These are phyloP conservation scores for Aspergillus bombycis DNA, from an alignment of 2,329 filamentous ascomycete genomes.

Conservation along the genomic window DNA sequence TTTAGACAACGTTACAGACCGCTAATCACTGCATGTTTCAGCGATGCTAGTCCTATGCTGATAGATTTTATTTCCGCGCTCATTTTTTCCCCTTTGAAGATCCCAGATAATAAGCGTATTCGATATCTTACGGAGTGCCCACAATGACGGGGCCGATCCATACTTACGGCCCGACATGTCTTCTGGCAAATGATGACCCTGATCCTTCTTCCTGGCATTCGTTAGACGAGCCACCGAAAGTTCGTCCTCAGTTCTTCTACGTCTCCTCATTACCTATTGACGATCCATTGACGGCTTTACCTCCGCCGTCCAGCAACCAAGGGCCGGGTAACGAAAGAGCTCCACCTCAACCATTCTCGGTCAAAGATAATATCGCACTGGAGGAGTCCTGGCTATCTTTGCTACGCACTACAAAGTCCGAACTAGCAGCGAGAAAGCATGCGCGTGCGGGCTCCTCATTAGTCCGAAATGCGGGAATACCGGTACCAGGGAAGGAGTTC, in stretches of 20 bases:
- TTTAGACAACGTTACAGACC: background rate
- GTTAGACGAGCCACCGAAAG: constrained; percentile 56
- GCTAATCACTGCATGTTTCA: background rate
- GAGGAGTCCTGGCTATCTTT: constrained; percentile 76
- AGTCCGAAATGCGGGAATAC: constrained; percentile 22
- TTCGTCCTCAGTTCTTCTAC: constrained; percentile 82
- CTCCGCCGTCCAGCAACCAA: constrained; percentile 54
- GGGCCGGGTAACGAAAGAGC: constrained; percentile 57
- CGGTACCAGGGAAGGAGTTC: constrained; percentile 28
- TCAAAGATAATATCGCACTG: constrained; percentile 75
- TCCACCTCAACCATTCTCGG: constrained; percentile 75
- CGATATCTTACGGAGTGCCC: constrained; percentile 1
- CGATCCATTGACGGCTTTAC: constrained; percentile 76
- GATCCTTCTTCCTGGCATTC: constrained; percentile 36
- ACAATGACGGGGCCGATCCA: constrained; percentile 53
- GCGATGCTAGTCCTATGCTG: background rate
- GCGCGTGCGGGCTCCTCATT: constrained; percentile 14
- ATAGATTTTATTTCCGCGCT: background rate
- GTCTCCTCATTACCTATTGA: constrained; percentile 80
- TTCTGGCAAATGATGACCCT: constrained; percentile 42
- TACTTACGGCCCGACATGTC: constrained; percentile 64
- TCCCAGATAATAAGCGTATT: background rate
- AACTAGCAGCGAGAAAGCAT: constrained; percentile 7
- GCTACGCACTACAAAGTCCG: constrained; percentile 26
- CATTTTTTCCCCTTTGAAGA: background rate